Conservation (phyloP, 2,329 filamentous ascomycete genomes). For the Fusarium equiseti region DNA sequence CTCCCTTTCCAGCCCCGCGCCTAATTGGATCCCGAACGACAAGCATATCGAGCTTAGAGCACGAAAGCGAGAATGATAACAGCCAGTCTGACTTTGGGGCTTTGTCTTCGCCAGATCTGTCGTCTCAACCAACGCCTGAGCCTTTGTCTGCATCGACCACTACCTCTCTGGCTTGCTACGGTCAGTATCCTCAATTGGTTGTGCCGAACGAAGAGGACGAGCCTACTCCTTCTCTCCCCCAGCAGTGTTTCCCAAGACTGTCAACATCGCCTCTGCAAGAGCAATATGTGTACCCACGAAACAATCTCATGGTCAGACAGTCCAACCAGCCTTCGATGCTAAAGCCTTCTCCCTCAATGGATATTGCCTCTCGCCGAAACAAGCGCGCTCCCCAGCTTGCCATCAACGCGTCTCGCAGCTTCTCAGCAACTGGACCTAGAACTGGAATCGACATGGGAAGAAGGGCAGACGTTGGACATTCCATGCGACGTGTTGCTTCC, state of each 20-base stretch:
- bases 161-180: conserved; percentile 27
- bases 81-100: conserved; percentile 47
- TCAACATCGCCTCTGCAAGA: conserved; percentile 37
- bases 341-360: conserved; percentile 63
- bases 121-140: conserved; percentile 39
- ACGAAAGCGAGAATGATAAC: conserved; percentile 46
- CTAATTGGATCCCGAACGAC: conserved; percentile 17
- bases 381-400: conserved; percentile 60
- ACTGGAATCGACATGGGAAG: conserved; percentile 62
- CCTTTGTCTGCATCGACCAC: conserved; percentile 22
- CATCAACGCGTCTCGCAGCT: conserved; percentile 59
- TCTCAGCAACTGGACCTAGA: conserved; percentile 58
- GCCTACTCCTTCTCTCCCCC: conserved; percentile 39
- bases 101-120: conserved; percentile 40
- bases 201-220: conserved; percentile 43
- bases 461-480: conserved; percentile 59
- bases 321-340: conserved; percentile 49
- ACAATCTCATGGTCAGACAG: conserved; percentile 31
- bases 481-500: conserved; percentile 67
- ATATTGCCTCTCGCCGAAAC: conserved; percentile 67
- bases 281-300: conserved; percentile 38
- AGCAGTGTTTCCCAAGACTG: conserved; percentile 41
- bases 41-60: conserved; percentile 39
- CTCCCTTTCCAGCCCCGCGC: conserved; percentile 54
- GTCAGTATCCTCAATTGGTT: conserved; percentile 44